These are phyloP conservation scores for Irpex sp. DNA, from an alignment of 1,284 basidiomycete species.

Conservation along the genomic window DNA sequence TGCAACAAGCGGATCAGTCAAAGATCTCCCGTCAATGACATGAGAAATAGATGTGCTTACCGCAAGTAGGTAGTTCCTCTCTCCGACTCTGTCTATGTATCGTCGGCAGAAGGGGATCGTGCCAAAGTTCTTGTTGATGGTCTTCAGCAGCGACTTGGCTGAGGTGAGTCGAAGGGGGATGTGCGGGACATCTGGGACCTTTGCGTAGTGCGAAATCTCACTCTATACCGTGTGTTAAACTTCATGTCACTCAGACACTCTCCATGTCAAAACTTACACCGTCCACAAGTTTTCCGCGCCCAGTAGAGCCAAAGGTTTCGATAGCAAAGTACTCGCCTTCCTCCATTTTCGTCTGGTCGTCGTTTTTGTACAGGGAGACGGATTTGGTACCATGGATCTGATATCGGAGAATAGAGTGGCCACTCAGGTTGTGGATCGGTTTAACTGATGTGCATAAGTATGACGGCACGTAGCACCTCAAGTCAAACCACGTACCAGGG, in stretches of 20 bases:
- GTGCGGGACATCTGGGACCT: conserved; percentile 61
- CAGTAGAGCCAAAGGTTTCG: conserved; percentile 97
- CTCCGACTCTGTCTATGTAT: conserved; percentile 91
- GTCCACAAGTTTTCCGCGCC: conserved; percentile 86
- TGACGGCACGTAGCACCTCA: background rate
- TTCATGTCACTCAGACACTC: no score
- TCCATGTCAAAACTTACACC: no score
- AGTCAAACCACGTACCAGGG: conserved; percentile 54
- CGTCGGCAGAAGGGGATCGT: conserved; percentile 94
- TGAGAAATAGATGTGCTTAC: conserved; percentile 40
- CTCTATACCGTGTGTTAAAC: conserved; percentile 44
- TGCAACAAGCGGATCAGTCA: conserved; percentile 27
- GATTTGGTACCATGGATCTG: conserved; percentile 88
- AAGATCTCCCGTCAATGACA: conserved; percentile 2
- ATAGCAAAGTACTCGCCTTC: conserved; percentile 99
- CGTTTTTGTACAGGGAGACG: conserved; percentile 85
- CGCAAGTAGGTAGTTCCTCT: conserved; percentile 91
- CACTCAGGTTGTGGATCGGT: conserved; percentile 85
- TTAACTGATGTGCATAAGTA: conserved; percentile 55
- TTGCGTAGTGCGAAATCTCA: conserved; percentile 92
- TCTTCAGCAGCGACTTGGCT: conserved; percentile 82
- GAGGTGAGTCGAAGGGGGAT: conserved; percentile 71
- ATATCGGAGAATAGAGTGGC: conserved; percentile 87
- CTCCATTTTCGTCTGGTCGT: conserved; percentile 95
- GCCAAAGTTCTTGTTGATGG: conserved; percentile 92